phyloP scores from a whole-genome alignment of 768 basidiomycete species.

The Lactarius hengduanensis region DNA sequence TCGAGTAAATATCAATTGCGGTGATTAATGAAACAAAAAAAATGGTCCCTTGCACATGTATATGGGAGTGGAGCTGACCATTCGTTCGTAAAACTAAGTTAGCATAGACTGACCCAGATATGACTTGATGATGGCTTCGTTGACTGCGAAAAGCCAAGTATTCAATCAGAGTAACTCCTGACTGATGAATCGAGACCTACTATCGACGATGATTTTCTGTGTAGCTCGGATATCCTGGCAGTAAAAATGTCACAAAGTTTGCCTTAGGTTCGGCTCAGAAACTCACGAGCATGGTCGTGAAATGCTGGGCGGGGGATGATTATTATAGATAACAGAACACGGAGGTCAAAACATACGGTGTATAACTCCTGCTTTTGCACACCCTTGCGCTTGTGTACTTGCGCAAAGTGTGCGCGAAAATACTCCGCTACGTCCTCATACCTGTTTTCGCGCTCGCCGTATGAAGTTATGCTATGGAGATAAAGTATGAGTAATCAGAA shows the following conservation, averaged over 20 bases:
- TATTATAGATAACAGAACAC: not conserved
- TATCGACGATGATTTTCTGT: slow-evolving; percentile 53
- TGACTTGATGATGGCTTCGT: slow-evolving; percentile 64
- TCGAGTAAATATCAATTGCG: slow-evolving; percentile 1
- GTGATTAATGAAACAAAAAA: slow-evolving; percentile 5
- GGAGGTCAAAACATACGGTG: slow-evolving; percentile 48
- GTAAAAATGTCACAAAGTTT: not conserved
- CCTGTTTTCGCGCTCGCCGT: slow-evolving; percentile 67
- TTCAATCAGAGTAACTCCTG: not conserved
- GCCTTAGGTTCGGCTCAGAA: not conserved
- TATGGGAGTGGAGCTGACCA: not conserved
- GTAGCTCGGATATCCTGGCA: slow-evolving; percentile 25
- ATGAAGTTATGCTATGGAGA: slow-evolving; percentile 65
- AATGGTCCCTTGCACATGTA: slow-evolving; percentile 1
- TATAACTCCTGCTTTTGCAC: slow-evolving; percentile 56
- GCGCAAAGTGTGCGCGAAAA: slow-evolving; percentile 82
- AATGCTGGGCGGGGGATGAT: slow-evolving; percentile 47
- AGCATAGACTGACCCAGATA: slow-evolving; percentile 51
- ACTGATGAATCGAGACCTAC: slow-evolving; percentile 37
- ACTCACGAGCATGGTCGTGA: slow-evolving; percentile 64
- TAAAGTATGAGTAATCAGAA: slow-evolving; percentile 2
- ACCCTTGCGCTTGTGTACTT: slow-evolving; percentile 69
- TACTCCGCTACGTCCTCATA: slow-evolving; percentile 72
- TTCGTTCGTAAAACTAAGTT: slow-evolving; percentile 7
- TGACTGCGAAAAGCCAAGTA: slow-evolving; percentile 41